phyloP scores from a whole-genome alignment of 2,329 filamentous ascomycete genomes.

The Neurospora sp. region DNA sequence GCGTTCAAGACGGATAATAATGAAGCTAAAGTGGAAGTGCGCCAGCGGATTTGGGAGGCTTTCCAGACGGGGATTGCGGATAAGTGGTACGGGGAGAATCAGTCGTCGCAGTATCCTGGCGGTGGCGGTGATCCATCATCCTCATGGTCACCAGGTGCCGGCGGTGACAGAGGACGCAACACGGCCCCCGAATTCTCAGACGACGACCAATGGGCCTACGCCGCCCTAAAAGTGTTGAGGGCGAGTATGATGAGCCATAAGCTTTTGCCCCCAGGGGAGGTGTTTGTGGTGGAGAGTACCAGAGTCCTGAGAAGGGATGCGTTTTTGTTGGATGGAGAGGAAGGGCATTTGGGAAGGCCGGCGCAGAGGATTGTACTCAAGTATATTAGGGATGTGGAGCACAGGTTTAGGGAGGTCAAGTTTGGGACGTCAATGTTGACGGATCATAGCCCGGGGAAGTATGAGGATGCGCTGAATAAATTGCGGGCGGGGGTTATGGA shows the following conservation, averaged over 20 bases:
- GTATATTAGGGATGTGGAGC: slow-evolving; percentile 62
- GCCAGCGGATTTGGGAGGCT: slow-evolving; percentile 54
- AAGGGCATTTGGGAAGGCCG: slow-evolving; percentile 30
- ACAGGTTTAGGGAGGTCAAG: slow-evolving; percentile 56
- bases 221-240: slow-evolving; percentile 55
- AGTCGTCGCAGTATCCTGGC: slow-evolving; percentile 1
- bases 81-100: slow-evolving; percentile 42
- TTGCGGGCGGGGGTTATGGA: slow-evolving; percentile 39
- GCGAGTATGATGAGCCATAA: slow-evolving; percentile 60
- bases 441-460: slow-evolving; percentile 66
- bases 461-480: slow-evolving; percentile 58
- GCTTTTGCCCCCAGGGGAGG: slow-evolving; percentile 64
- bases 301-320: slow-evolving; percentile 58
- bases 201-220: slow-evolving; percentile 60
- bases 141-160: slow-evolving; percentile 7
- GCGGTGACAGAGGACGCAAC: background rate
- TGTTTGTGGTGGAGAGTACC: slow-evolving; percentile 62
- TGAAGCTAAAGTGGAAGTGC: slow-evolving; percentile 56
- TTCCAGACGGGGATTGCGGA: slow-evolving; percentile 52
- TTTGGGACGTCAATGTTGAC: slow-evolving; percentile 66
- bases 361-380: slow-evolving; percentile 60
- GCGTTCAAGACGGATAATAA: slow-evolving; percentile 64
- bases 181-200: slow-evolving; percentile 29
- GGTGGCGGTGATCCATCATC: background rate
- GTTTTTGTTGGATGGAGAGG: slow-evolving; percentile 31